Evolutionary conservation across 805 yeast genomes (phyloP).

Genomic region (Candida silvicultrix): DNA sequence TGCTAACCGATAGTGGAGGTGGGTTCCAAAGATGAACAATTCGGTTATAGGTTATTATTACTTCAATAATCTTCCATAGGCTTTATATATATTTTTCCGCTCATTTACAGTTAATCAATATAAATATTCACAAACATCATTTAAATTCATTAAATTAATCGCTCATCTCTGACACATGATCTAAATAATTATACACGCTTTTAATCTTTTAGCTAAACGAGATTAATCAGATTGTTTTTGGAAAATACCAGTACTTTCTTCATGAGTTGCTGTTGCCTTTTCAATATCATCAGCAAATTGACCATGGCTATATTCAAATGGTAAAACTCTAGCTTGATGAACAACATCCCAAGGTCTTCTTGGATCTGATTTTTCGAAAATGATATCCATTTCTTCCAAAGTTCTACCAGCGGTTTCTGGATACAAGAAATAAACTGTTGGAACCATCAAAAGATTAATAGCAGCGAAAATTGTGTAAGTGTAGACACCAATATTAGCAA

Average conservation of each 20-base stretch:
- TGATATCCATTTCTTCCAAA: constrained; percentile 24
- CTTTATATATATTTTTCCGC: no score
- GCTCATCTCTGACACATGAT: neutral
- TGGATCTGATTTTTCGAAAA: neutral
- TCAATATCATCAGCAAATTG: neutral
- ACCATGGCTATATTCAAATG: neutral
- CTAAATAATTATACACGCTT: neutral
- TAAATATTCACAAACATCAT: no score
- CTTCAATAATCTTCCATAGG: no score
- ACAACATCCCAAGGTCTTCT: neutral
- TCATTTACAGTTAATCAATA: no score
- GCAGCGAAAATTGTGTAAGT: constrained; percentile 26
- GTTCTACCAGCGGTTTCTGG: constrained; percentile 33
- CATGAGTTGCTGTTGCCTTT: neutral
- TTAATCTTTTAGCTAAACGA: no score
- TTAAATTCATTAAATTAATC: no score
- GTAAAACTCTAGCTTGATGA: neutral
- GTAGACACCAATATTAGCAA: neutral
- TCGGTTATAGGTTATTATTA: no score
- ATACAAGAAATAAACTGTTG: constrained; percentile 24
- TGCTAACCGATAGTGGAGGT: no score
- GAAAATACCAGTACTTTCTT: neutral
- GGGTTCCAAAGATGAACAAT: no score
- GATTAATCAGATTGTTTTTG: no score
- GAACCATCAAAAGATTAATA: constrained; percentile 24